phyloP scores from a whole-genome alignment of 2,329 filamentous ascomycete species.

The Alternaria sp. region DNA sequence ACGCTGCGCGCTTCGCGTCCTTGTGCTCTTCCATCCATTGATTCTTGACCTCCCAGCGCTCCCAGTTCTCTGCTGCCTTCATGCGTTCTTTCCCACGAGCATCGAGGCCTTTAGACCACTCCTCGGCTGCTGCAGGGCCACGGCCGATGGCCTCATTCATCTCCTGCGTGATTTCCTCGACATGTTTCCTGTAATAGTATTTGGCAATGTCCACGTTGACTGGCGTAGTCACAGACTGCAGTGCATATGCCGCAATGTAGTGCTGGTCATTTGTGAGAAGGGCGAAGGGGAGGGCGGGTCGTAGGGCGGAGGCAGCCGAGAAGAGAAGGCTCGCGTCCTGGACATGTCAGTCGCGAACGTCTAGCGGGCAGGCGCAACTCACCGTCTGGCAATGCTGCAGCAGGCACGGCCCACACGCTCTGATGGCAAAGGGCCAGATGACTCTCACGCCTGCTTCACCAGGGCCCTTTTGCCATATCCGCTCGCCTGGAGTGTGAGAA shows the following conservation, averaged over 20 bases:
- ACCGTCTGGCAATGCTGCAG: conserved; percentile 70
- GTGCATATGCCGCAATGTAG: conserved; percentile 64
- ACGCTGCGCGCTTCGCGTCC: conserved; percentile 24
- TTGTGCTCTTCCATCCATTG: conserved; percentile 35
- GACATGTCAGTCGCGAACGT: conserved; percentile 30
- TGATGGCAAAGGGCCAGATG: conserved; percentile 75
- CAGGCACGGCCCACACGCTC: conserved; percentile 73
- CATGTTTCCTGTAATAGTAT: conserved; percentile 69
- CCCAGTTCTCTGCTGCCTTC: conserved; percentile 73
- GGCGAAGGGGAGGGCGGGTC: conserved; percentile 74
- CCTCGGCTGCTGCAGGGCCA: conserved; percentile 73
- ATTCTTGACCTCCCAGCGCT: conserved; percentile 70
- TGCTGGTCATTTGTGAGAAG: conserved; percentile 69
- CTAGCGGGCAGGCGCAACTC: conserved; percentile 36
- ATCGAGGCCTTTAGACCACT: conserved; percentile 81
- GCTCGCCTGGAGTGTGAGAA: conserved; percentile 38
- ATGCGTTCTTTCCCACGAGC: conserved; percentile 67
- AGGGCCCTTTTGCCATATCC: conserved; percentile 68
- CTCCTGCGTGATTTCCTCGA: conserved; percentile 69
- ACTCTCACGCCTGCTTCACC: conserved; percentile 67
- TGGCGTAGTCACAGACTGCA: conserved; percentile 63
- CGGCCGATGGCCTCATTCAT: conserved; percentile 70
- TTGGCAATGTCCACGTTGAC: conserved; percentile 66
- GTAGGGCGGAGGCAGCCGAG: conserved; percentile 67
- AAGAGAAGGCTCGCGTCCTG: conserved; percentile 76